These are phyloP conservation scores for Dactylellina cionopaga DNA, from an alignment of 2,329 filamentous ascomycete species.

Conservation along the genomic window DNA sequence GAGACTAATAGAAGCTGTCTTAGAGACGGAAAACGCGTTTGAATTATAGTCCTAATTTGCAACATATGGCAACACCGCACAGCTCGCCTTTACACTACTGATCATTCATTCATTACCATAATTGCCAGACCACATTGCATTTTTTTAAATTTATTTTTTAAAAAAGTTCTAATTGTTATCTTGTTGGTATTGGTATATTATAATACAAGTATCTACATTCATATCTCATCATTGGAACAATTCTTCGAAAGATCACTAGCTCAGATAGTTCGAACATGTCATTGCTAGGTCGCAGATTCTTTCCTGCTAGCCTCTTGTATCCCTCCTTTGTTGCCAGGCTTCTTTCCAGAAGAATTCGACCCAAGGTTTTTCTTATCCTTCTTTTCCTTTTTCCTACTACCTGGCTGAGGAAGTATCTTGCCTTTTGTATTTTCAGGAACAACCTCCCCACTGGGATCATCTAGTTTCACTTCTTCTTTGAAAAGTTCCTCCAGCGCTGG, in stretches of 20 bases:
- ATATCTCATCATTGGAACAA: background rate
- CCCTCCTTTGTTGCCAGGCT: constrained; percentile 20
- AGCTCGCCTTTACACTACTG: background rate
- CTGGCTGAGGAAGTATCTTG: constrained; percentile 55
- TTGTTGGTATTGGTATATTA: no score
- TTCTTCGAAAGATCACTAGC: no score
- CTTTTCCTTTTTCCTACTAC: constrained; percentile 14
- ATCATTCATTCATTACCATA: background rate
- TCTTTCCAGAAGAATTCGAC: constrained; percentile 8
- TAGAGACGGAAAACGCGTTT: background rate
- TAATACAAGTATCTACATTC: constrained; percentile 40
- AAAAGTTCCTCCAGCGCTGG: constrained; percentile 70
- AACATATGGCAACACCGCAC: background rate
- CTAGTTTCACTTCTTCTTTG: constrained; percentile 61
- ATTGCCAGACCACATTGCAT: no score
- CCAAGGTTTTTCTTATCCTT: constrained; percentile 37
- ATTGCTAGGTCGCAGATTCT: no score
- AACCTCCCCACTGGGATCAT: constrained; percentile 52
- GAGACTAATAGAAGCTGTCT: background rate
- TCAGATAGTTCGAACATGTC: no score
- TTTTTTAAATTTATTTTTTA: constrained; percentile 36
- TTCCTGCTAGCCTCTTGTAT: constrained; percentile 8
- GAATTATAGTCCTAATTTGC: background rate
- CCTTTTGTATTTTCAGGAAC: constrained; percentile 57
- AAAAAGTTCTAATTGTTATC: no score